A percentile compares a stretch with the other conserved stretches of the same genome.
phyloP scores from a whole-genome alignment of 2,329 filamentous ascomycete genomes.

The Hypoxylon sp. region DNA sequence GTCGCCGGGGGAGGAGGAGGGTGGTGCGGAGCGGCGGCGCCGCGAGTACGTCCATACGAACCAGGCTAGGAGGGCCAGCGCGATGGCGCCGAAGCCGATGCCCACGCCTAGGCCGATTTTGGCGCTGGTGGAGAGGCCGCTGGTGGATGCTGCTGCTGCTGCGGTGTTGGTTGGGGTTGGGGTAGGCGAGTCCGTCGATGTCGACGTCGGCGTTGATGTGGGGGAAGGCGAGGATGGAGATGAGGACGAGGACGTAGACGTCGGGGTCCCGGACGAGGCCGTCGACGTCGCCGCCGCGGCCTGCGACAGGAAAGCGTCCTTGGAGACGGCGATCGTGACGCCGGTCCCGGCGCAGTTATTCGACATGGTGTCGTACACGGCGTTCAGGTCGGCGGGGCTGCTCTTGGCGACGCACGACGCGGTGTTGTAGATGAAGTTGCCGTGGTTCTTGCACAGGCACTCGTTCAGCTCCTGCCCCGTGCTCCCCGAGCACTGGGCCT shows the following conservation, averaged over 20 bases:
- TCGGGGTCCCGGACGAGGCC: constrained; percentile 33
- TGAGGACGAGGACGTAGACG: constrained; percentile 19
- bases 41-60: constrained; percentile 50
- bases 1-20: background rate
- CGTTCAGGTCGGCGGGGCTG: constrained; percentile 54
- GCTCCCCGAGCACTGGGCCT: constrained; percentile 57
- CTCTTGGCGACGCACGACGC: constrained; percentile 60
- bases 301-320: constrained; percentile 57
- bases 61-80: constrained; percentile 43
- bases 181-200: constrained; percentile 19
- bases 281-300: constrained; percentile 46
- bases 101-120: constrained; percentile 59
- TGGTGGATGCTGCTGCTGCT: background rate
- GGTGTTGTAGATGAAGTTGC: constrained; percentile 61
- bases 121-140: constrained; percentile 52
- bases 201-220: constrained; percentile 1
- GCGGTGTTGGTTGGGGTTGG: constrained; percentile 25
- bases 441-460: constrained; percentile 64
- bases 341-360: constrained; percentile 59
- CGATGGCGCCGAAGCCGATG: constrained; percentile 48
- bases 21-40: constrained; percentile 17
- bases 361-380: constrained; percentile 60
- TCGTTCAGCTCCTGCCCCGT: constrained; percentile 58
- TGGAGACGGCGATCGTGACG: constrained; percentile 58
- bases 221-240: constrained; percentile 32